Evolutionary conservation across 192 early-diverging fungal species (phyloP), one percentile per base, ranked within the genome.

Genomic region (Lobosporangium transversale): DNA sequence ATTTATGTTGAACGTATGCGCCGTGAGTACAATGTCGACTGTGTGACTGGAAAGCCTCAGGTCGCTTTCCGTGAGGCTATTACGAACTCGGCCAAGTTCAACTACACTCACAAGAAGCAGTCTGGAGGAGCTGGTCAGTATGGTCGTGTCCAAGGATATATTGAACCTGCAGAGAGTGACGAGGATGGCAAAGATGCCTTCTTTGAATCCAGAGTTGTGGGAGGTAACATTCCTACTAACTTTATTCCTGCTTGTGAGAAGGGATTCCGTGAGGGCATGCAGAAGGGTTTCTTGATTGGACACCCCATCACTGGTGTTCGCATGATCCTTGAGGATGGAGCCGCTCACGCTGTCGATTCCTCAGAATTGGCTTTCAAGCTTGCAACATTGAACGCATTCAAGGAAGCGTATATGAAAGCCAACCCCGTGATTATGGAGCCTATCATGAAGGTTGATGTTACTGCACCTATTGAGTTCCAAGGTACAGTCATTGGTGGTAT

Each of bases 21-120:
- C 56, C 90, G 97, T 78, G 97, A 99, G 82, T 99, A 97, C 85
- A 92, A 90, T 67, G 91, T 94, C 27, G 97, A 99, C 60, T 97
- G 96, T 69, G 84, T 90, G 21, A 96, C 94, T 26, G 97, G 97
- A 33, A 99, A 99, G 75, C 97, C 97, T 23, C 95, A 91, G 78
- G 97, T 99, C 35, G 96, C 97, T 21, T 99, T 96, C 93, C 90
- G 97, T 57, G 97, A 99, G 79, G 94, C 97, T 21, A 90, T 95
- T 63, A 89, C 87, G 7, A 65, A 78, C 33, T 80, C 85, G 49
- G 84, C 91, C 51, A 83, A 86, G 58, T 97, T 99, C 81, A 89
- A 93, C 79, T 99, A 97, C 86, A 98, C 96, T 0, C 97, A 99
- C 86, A 97, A 97, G 92, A 99, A 99, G 84, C 97, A 99, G 83